Evolutionary conservation across 2,329 filamentous ascomycete genomes (phyloP).

Genomic region (Monilinia polystroma): DNA sequence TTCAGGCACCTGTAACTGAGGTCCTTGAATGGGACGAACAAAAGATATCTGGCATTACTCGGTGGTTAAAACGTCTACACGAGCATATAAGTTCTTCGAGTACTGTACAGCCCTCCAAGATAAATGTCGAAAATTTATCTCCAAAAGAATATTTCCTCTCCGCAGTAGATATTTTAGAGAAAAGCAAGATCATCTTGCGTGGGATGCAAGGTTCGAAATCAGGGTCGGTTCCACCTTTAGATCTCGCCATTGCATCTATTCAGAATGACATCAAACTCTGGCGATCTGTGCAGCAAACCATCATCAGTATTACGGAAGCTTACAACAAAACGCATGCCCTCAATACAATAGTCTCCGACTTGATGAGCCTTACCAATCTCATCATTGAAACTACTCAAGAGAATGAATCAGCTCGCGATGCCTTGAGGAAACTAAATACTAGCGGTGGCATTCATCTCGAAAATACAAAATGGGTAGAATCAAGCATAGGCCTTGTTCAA

Average conservation of each 20-base stretch:
- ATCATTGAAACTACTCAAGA: slow-evolving; percentile 48
- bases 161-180: neutral
- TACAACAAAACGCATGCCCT: slow-evolving; percentile 72
- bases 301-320: slow-evolving; percentile 64
- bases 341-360: slow-evolving; percentile 79
- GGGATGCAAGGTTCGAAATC: neutral
- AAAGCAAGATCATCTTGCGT: neutral
- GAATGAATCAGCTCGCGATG: slow-evolving; percentile 27
- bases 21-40: slow-evolving; percentile 84
- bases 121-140: neutral
- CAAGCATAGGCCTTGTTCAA: slow-evolving; percentile 39
- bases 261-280: slow-evolving; percentile 48
- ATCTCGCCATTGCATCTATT: neutral
- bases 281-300: slow-evolving; percentile 65
- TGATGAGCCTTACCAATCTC: slow-evolving; percentile 77
- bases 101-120: neutral
- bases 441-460: too few species aligned
- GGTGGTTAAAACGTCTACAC: slow-evolving; percentile 70
- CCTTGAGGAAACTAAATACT: neutral
- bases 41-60: slow-evolving; percentile 76
- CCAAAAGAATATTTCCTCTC: slow-evolving; percentile 6
- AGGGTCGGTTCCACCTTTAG: slow-evolving; percentile 36
- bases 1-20: slow-evolving; percentile 81
- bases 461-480: neutral
- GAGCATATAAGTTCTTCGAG: slow-evolving; percentile 24